Conservation (phyloP, 1,284 basidiomycete species). For the Ustilago cynodontis region DNA sequence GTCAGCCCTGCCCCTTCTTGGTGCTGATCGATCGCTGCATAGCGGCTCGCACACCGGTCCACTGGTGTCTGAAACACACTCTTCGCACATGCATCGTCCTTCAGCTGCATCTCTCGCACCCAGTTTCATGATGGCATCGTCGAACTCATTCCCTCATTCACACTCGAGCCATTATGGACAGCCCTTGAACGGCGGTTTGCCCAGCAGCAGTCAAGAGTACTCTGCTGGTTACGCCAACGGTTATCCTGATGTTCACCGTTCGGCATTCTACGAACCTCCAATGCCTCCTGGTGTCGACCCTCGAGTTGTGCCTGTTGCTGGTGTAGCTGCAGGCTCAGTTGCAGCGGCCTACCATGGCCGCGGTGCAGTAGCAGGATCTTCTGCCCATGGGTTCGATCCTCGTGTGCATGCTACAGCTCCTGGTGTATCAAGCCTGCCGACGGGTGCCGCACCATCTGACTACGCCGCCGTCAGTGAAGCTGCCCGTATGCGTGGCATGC, state of each 20-base stretch:
- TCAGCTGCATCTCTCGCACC: constrained; percentile 33
- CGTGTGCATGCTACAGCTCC: constrained; percentile 7
- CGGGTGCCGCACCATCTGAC: constrained; percentile 29
- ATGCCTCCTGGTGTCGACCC: constrained; percentile 27
- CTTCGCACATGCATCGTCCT: constrained; percentile 25
- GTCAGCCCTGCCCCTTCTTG: constrained; percentile 28
- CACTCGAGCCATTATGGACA: constrained; percentile 23
- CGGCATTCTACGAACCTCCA: constrained; percentile 32
- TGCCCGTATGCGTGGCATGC: constrained; percentile 20
- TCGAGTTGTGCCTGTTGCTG: constrained; percentile 7
- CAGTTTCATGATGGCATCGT: constrained; percentile 35
- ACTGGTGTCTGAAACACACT: constrained; percentile 17
- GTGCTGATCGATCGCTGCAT: constrained; percentile 18
- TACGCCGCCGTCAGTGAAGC: constrained; percentile 27
- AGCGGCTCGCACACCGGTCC: constrained; percentile 18
- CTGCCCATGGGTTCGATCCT: constrained; percentile 3
- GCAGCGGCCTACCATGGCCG: constrained; percentile 25
- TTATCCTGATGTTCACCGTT: constrained; percentile 36
- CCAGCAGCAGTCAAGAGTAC: constrained; percentile 2
- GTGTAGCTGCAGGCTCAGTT: constrained; percentile 18
- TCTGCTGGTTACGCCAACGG: constrained; percentile 14
- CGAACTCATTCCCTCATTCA: constrained; percentile 28
- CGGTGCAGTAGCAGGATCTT: not conserved
- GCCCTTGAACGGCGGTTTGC: constrained; percentile 4
- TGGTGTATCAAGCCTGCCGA: constrained; percentile 18